Base-by-base conservation (phyloP, 176 grass and related monocot species). In the Carex scoparia region DNA sequence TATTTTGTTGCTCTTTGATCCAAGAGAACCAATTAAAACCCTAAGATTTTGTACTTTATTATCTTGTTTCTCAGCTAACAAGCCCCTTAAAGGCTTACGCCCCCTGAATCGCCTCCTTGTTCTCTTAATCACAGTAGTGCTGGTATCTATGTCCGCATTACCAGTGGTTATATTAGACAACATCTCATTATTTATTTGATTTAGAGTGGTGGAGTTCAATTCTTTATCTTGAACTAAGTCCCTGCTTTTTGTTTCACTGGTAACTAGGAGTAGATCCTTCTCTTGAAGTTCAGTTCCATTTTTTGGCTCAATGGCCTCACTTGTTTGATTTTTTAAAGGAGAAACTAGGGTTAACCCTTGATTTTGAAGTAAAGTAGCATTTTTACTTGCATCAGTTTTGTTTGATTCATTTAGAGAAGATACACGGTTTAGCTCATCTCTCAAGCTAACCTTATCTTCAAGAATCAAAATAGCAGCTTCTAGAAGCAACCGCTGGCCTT, bases 1-100 rank as follows among this genome's bases (percentile, higher is more conserved):
- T 14, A 90, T 70, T 72, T 90, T 90, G 66, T 87, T 90, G 81
- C 89, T 90, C 85, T 90, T 90, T 31, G 89, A 90, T 81, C 89
- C 89, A 72, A 90, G 71, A 44, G 89, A 90, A 53, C 89, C 89
- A 65, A 90, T 90, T 18, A 90, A 62, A 67, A 90, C 53, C 86
- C 70, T 90, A 65, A 90, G 81, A 54, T 76, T 54, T 53, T 87
- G 56, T 28, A 82, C 84, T 81, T 79, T 62, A 63, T 71, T 51
- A 40, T 61, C 85, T 60, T 85, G 46, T 57, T 62, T 74, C 49
- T 90, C 56, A 61, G 85, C 55, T 61, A 90, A 68, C 44, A 90
- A 84, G 66, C 68, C 84, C 40, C 89, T 85, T 56, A 82, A 13
- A 74, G 82, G 84, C 16, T 71, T 69, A 61, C 15, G 65, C 37